Evolutionary conservation across 2,329 filamentous ascomycete genomes (phyloP), one percentile per base, ranked within the genome.

Genomic region (Epichloe gansuensis): DNA sequence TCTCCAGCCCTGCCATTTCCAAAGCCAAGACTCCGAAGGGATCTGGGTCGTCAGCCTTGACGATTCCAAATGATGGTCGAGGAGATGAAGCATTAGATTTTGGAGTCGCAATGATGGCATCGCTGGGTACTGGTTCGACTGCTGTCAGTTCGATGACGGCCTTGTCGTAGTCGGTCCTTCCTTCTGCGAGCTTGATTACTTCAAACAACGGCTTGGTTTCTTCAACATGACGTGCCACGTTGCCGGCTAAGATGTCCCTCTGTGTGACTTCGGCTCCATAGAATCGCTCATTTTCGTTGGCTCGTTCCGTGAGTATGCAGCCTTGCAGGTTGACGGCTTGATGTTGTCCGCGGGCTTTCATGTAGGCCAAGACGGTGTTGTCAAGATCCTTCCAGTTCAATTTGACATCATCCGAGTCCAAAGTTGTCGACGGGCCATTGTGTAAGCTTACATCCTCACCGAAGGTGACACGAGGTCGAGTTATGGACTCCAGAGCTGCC

Each of bases 1-100:
- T 93, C 60, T 91, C 88, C 52, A 96, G 73, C 2, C 91, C 91
- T 55, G 90, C 87, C 72, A 89, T 85, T 64, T 95, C 89, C n/a
- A 97, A 72, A 7, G 91, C 91, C 57, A 91, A 78, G 28, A 96
- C 86, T 25, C 91, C 91, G 63, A 88, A 97, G 0, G 91, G 91
- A 65, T 97, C 91, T 0, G 91, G 90, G 60, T 97, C 91, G 52
- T 90, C 82, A 3, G 74, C 70, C 57, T 85, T 82, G 1, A 89
- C 90, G 15, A 95, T 74, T 2, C 91, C 91, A 69, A 96, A 95
- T 2, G 72, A 71, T 34, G 75, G 68, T 57, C 59, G 71, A 47
- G 65, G 75, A 52, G 63, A 67, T 59, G 54, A 63, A 54, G 67
- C 61, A 5, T 60, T 65, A 4, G 65, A 61, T 44, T 63, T 67